These are phyloP conservation scores for Fraxinus cuspidata DNA, from an alignment of 257 asterid species.

Conservation along the genomic window DNA sequence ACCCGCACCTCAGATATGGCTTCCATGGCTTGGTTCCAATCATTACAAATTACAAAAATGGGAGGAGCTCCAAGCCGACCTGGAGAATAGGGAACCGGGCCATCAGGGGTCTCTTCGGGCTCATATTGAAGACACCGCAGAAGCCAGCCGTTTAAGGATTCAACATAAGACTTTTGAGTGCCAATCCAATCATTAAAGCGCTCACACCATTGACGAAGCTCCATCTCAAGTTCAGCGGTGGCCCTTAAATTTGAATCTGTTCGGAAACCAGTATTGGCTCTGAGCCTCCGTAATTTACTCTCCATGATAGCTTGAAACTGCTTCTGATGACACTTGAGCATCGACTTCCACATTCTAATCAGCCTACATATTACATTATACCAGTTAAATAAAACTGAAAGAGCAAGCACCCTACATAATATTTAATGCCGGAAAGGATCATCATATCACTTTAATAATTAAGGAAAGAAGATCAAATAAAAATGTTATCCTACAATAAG, in stretches of 20 bases:
- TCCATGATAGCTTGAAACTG: constrained; percentile 94
- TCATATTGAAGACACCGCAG: constrained; percentile 65
- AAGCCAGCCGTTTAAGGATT: constrained; percentile 85
- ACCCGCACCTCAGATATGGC: constrained; percentile 67
- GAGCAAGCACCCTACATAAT: background rate
- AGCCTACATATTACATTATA: constrained; percentile 43
- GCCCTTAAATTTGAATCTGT: constrained; percentile 64
- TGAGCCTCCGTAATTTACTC: constrained; percentile 73
- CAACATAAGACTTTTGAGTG: constrained; percentile 74
- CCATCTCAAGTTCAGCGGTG: constrained; percentile 70
- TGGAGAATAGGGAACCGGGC: constrained; percentile 84
- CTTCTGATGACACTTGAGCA: constrained; percentile 90
- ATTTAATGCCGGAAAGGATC: background rate
- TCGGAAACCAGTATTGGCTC: constrained; percentile 57
- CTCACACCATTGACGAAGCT: constrained; percentile 81
- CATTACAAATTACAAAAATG: constrained; percentile 74
- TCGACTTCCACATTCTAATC: constrained; percentile 93
- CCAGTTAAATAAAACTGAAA: background rate
- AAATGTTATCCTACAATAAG: background rate
- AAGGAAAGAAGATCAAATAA: background rate
- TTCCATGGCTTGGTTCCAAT: constrained; percentile 92
- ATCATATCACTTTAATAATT: background rate
- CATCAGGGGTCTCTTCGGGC: constrained; percentile 76
- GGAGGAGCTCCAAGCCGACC: constrained; percentile 93
- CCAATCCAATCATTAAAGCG: constrained; percentile 76